Evolutionary conservation across 208 protist species (phyloP).

Genomic region (Crithidia bombi): DNA sequence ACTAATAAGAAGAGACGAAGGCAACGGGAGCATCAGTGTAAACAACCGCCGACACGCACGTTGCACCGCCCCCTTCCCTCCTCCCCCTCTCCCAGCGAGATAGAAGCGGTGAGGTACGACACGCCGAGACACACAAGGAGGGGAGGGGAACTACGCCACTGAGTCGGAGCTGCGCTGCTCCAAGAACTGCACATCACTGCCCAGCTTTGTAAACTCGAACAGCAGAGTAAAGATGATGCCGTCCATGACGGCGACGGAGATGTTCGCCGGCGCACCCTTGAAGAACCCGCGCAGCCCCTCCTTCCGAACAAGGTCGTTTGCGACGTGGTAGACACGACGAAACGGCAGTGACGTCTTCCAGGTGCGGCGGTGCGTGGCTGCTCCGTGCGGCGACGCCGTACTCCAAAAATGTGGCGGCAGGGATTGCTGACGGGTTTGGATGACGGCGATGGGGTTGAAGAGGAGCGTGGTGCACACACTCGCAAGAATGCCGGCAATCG

Average conservation of each 20-base stretch:
- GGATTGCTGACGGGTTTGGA: conserved; percentile 82
- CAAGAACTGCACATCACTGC: conserved; percentile 79
- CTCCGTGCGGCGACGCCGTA: conserved; percentile 1
- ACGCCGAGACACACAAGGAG: background rate
- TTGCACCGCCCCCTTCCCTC: too few species aligned
- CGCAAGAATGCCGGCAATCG: conserved; percentile 55
- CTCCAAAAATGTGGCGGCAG: conserved; percentile 44
- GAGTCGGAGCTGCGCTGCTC: conserved; percentile 21
- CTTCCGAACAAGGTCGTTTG: conserved; percentile 51
- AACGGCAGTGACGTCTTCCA: conserved; percentile 35
- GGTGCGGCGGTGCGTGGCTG: conserved; percentile 9
- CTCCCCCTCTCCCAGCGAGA: too few species aligned
- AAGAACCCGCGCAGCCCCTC: conserved; percentile 81
- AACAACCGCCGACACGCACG: too few species aligned
- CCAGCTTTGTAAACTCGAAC: conserved; percentile 89
- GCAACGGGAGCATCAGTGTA: too few species aligned
- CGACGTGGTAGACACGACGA: conserved; percentile 37
- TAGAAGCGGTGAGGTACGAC: too few species aligned
- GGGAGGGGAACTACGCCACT: background rate
- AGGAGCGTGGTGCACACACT: conserved; percentile 71
- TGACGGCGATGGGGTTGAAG: conserved; percentile 84
- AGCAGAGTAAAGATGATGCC: conserved; percentile 81
- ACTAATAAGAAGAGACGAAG: too few species aligned
- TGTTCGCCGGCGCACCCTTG: conserved; percentile 80
- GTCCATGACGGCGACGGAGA: conserved; percentile 71